These are phyloP conservation scores for Berberis vulgaris DNA, from an alignment of 164 flowering plant genomes.

Conservation along the genomic window DNA sequence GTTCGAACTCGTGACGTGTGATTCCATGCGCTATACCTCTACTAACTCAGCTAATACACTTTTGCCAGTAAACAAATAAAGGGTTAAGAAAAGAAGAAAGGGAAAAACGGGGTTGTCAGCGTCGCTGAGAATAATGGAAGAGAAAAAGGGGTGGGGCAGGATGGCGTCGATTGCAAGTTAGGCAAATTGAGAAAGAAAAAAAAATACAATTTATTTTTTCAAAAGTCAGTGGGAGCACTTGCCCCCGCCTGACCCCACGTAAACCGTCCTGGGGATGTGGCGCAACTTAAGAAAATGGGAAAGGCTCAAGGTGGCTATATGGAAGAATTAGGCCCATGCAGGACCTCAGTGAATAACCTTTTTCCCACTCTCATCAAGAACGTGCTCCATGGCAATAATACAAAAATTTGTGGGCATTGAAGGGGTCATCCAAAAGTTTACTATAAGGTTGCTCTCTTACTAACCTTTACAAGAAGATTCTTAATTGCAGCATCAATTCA, in stretches of 20 bases:
- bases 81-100: too few relatives aligned
- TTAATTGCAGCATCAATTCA: constrained; percentile 17
- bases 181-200: too few relatives aligned
- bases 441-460: constrained; percentile 23
- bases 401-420: constrained; percentile 20
- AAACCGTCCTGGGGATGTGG: constrained; percentile 8
- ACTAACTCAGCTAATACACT: too few relatives aligned
- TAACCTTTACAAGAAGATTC: constrained; percentile 14
- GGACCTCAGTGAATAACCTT: constrained; percentile 8
- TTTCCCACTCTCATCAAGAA: constrained; percentile 15
- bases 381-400: constrained; percentile 15
- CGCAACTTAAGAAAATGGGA: constrained; percentile 22
- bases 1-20: too few relatives aligned
- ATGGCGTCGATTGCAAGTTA: too few relatives aligned
- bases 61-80: too few relatives aligned
- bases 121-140: too few relatives aligned
- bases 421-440: constrained; percentile 26
- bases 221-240: constrained; percentile 1
- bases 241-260: constrained; percentile 4
- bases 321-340: constrained; percentile 14
- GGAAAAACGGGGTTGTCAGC: too few relatives aligned
- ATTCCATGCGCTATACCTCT: too few relatives aligned
- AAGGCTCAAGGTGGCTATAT: constrained; percentile 5
- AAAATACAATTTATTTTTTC: too few relatives aligned
- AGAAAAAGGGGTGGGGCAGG: too few relatives aligned